phyloP scores from a whole-genome alignment of 148 eudicot genomes.

The Diospyros kaki region DNA sequence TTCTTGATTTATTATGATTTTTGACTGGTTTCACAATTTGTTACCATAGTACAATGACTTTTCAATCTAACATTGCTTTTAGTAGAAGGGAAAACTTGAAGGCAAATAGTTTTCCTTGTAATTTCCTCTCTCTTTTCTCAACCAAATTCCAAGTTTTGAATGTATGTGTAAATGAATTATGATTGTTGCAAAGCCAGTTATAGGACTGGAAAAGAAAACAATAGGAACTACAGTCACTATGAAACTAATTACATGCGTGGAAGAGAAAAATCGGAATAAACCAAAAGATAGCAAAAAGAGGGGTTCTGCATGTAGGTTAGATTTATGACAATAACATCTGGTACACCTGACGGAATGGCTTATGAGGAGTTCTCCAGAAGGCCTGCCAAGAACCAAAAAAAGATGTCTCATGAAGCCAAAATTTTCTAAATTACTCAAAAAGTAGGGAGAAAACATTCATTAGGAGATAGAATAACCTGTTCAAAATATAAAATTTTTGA shows the following conservation, averaged over 20 bases:
- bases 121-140: slow-evolving; percentile 1
- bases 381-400: slow-evolving; percentile 52
- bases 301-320: not conserved
- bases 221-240: not conserved
- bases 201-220: no score
- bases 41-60: no score
- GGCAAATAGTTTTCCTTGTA: not conserved
- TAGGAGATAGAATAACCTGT: slow-evolving; percentile 41
- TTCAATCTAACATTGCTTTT: no score
- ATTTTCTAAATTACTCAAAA: slow-evolving; percentile 4
- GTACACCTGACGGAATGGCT: slow-evolving; percentile 93
- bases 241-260: not conserved
- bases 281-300: not conserved
- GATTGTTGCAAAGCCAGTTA: not conserved
- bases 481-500: slow-evolving; percentile 82
- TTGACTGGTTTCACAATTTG: no score
- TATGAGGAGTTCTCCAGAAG: slow-evolving; percentile 95
- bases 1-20: no score
- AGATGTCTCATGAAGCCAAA: slow-evolving; percentile 1
- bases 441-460: not conserved
- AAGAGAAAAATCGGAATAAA: not conserved
- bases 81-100: not conserved
- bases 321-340: not conserved
- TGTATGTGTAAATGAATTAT: not conserved
- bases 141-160: not conserved